phyloP scores from a whole-genome alignment of 176 grass and related monocot species.

The Oryza rufipogon region DNA sequence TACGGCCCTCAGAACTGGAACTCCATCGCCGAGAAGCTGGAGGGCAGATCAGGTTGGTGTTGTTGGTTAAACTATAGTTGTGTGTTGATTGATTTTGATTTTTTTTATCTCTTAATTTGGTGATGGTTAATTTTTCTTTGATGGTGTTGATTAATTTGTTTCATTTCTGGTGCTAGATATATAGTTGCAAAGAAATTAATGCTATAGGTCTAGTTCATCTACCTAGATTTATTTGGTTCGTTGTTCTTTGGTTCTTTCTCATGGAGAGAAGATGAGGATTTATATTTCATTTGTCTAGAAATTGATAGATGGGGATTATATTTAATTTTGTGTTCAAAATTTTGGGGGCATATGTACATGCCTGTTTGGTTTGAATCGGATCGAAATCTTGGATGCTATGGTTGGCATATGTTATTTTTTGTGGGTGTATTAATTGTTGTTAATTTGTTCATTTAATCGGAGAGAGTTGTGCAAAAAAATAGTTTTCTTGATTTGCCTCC shows the following conservation, averaged over 20 bases:
- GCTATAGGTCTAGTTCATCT: background rate
- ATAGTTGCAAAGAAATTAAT: background rate
- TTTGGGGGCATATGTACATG: background rate
- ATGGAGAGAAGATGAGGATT: background rate
- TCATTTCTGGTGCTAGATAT: background rate
- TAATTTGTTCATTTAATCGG: background rate
- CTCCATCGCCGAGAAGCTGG: conserved; percentile 88
- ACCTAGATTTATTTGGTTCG: background rate
- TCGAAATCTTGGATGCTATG: background rate
- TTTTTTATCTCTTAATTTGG: background rate
- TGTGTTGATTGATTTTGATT: conserved; percentile 31
- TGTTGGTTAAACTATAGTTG: background rate
- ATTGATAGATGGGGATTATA: background rate
- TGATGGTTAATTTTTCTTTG: background rate
- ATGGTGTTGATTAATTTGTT: conserved; percentile 13
- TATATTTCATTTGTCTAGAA: background rate
- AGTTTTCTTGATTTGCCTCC: background rate
- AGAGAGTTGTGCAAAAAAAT: background rate
- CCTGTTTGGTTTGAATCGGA: background rate
- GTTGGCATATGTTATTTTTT: background rate
- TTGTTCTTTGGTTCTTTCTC: background rate
- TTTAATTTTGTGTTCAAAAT: background rate
- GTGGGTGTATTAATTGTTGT: background rate
- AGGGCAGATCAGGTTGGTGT: conserved; percentile 85
- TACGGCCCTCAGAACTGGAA: conserved; percentile 96